phyloP scores from a whole-genome alignment of 2,329 filamentous ascomycete genomes.

The Plenodomus lindquistii region DNA sequence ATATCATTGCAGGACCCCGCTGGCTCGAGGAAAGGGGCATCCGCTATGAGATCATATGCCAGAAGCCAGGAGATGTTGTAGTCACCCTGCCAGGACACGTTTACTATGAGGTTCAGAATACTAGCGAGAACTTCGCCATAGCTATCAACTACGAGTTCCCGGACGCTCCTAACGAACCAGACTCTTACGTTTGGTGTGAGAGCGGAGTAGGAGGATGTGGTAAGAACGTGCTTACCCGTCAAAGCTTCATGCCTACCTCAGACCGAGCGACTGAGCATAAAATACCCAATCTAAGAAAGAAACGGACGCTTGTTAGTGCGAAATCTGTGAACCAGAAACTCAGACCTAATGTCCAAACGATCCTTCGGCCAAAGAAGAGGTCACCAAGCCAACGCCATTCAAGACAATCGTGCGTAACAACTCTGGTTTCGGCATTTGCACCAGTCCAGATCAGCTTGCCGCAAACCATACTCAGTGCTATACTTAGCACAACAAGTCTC shows the following conservation, averaged over 20 bases:
- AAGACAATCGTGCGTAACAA: not conserved
- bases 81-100: conserved; percentile 7
- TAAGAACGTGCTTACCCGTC: conserved; percentile 3
- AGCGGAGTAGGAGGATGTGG: conserved; percentile 1
- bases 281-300: conserved; percentile 1
- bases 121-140: conserved; percentile 6
- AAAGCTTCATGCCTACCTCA: conserved; percentile 4
- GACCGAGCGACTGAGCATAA: not conserved
- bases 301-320: not conserved
- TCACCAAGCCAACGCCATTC: not conserved
- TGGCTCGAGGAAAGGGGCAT: conserved; percentile 8
- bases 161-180: conserved; percentile 5
- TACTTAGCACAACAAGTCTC: not conserved
- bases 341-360: not conserved
- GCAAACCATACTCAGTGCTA: not conserved
- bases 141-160: conserved; percentile 14
- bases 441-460: not conserved
- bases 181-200: conserved; percentile 9
- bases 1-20: conserved; percentile 6
- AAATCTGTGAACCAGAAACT: not conserved
- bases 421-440: not conserved
- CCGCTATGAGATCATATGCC: conserved; percentile 4
- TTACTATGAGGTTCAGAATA: conserved; percentile 13
- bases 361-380: not conserved
- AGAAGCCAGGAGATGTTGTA: conserved; percentile 7